Conservation (phyloP, 257 asterid genomes). For the Linderniella brevidens region DNA sequence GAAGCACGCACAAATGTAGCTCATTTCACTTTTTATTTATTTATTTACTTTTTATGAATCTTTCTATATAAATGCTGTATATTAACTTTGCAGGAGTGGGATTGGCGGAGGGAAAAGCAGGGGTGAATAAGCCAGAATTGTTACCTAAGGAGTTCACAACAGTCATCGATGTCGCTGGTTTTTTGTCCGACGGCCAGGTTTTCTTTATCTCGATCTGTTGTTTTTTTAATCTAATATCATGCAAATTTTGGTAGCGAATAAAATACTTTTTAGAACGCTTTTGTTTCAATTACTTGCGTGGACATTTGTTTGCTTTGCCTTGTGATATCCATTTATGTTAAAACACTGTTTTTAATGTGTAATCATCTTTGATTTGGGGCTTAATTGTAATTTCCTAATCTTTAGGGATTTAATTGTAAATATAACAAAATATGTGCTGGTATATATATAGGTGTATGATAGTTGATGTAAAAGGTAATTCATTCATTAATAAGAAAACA, state of each 20-base stretch:
- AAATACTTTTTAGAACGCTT: no score
- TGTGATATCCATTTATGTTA: no score
- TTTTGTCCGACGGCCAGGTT: conserved; percentile 95
- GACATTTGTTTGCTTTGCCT: no score
- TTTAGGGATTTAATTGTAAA: no score
- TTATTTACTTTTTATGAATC: conserved; percentile 2
- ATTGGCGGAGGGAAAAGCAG: conserved; percentile 53
- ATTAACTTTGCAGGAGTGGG: conserved; percentile 36
- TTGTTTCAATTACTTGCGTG: no score
- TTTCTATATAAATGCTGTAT: conserved; percentile 1
- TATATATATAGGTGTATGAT: no score
- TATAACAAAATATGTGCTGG: no score
- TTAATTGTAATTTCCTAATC: no score
- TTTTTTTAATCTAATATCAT: neutral
- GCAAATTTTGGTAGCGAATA: neutral
- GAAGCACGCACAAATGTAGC: neutral
- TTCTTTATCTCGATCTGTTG: conserved; percentile 7
- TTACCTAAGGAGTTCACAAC: conserved; percentile 58
- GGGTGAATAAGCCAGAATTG: conserved; percentile 89
- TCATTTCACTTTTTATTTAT: neutral
- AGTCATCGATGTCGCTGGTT: conserved; percentile 90
- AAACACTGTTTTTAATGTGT: no score
- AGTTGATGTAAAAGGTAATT: no score
- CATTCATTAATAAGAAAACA: no score
- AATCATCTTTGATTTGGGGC: no score